These are phyloP conservation scores for Leccinum subfulvum DNA, from an alignment of 1,284 basidiomycete species.

Conservation along the genomic window DNA sequence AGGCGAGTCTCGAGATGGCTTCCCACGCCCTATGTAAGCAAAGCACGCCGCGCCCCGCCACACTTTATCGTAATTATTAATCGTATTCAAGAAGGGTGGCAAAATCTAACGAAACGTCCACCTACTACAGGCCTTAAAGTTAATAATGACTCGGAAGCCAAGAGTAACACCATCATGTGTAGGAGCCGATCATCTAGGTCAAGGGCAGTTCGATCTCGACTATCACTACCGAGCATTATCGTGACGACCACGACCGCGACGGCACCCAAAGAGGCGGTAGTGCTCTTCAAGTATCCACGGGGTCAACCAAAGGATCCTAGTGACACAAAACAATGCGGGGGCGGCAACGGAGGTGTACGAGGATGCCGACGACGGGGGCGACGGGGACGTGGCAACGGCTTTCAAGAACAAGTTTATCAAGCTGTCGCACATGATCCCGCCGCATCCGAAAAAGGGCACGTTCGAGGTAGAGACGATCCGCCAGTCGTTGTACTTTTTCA, in stretches of 20 bases:
- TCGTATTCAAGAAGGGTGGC: too few species aligned
- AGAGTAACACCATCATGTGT: too few species aligned
- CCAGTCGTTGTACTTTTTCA: conserved; percentile 89
- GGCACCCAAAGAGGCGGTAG: conserved; percentile 11
- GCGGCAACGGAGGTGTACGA: neutral
- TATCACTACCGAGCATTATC: conserved; percentile 14
- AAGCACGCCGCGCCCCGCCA: too few species aligned
- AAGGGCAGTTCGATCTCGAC: conserved; percentile 25
- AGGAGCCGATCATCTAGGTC: too few species aligned
- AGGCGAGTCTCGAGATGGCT: neutral
- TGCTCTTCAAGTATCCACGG: conserved; percentile 18
- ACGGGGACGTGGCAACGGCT: conserved; percentile 28
- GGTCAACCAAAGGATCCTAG: conserved; percentile 21
- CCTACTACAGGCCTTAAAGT: too few species aligned
- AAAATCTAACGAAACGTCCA: too few species aligned
- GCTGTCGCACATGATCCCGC: conserved; percentile 77
- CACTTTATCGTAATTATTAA: too few species aligned
- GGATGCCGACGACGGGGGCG: conserved; percentile 16
- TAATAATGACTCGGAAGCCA: too few species aligned
- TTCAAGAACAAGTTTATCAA: conserved; percentile 68
- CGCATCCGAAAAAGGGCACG: conserved; percentile 81
- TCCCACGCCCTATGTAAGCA: conserved; percentile 19
- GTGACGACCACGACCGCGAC: neutral
- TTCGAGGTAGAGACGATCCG: conserved; percentile 89
- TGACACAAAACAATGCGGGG: conserved; percentile 12